phyloP scores from a whole-genome alignment of 768 basidiomycete genomes.

The Phylloporus sp. region DNA sequence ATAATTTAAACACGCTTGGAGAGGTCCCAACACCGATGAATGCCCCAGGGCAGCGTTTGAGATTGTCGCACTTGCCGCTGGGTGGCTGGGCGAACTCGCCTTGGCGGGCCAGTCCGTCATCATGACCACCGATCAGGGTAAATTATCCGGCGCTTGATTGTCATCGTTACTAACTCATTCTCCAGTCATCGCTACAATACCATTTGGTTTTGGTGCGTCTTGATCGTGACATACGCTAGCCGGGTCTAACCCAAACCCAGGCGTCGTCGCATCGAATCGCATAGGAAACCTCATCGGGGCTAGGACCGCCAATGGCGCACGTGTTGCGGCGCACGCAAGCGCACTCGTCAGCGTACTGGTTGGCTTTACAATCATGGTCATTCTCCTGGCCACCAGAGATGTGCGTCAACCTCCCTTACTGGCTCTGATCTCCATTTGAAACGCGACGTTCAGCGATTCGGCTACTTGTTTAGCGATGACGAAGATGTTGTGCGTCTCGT shows the following conservation, averaged over 20 bases:
- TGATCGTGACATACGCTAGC: background rate
- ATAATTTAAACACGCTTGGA: background rate
- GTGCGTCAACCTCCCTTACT: conserved; percentile 32
- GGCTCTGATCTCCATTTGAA: background rate
- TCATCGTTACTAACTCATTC: background rate
- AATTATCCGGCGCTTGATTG: background rate
- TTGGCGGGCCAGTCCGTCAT: conserved; percentile 76
- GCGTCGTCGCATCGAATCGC: conserved; percentile 68
- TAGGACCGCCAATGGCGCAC: conserved; percentile 48
- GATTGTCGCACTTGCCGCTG: conserved; percentile 76
- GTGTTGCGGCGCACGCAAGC: conserved; percentile 56
- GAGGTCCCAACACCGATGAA: background rate
- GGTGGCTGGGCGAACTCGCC: conserved; percentile 59
- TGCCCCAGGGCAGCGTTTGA: conserved; percentile 70
- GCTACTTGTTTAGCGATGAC: conserved; percentile 69
- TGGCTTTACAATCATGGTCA: conserved; percentile 55
- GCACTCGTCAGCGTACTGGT: conserved; percentile 61
- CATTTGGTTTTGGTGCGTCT: conserved; percentile 60
- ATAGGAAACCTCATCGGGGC: conserved; percentile 72
- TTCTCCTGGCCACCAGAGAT: conserved; percentile 53
- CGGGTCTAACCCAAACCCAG: conserved; percentile 19
- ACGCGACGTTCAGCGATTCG: conserved; percentile 42
- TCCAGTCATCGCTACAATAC: conserved; percentile 66
- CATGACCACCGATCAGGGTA: conserved; percentile 78
- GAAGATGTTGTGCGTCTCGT: conserved; percentile 48